A percentile compares a stretch with the other conserved stretches of the same genome.
Conservation (phyloP, 1,139 yeast species). For the Waltiozyma sp. region DNA sequence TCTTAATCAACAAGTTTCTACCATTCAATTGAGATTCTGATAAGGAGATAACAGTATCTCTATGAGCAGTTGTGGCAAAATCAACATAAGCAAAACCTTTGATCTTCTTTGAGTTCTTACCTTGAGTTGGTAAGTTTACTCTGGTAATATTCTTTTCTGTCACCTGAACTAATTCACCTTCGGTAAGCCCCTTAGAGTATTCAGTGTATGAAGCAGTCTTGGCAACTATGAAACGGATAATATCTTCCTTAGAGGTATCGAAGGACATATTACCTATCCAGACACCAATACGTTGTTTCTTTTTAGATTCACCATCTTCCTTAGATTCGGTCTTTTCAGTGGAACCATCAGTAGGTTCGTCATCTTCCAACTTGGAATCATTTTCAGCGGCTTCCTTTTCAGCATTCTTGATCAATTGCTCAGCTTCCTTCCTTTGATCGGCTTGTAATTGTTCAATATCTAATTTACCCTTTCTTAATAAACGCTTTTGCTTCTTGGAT, state of each 20-base stretch:
- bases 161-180: conserved; percentile 33
- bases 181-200: conserved; percentile 27
- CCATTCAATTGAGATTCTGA: conserved; percentile 72
- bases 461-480: conserved; percentile 63
- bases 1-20: conserved; percentile 75
- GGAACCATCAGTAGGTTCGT: conserved; percentile 3
- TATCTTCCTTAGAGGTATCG: conserved; percentile 70
- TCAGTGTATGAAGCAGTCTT: conserved; percentile 40
- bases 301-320: conserved; percentile 6
- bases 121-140: conserved; percentile 56
- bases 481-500: conserved; percentile 85
- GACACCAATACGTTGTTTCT: conserved; percentile 42
- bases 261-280: conserved; percentile 94
- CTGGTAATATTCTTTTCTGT: conserved; percentile 43
- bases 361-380: conserved; percentile 9
- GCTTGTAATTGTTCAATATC: conserved; percentile 45
- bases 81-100: conserved; percentile 93
- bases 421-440: conserved; percentile 36
- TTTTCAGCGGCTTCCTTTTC: conserved; percentile 5
- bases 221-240: conserved; percentile 50
- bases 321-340: neutral
- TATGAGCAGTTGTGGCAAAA: conserved; percentile 52
- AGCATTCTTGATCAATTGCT: conserved; percentile 14
- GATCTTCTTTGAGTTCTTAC: conserved; percentile 35
- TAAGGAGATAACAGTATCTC: conserved; percentile 51